These are phyloP conservation scores for Casaregolazyma suthepensis DNA, from an alignment of 1,139 yeast species.

Conservation along the genomic window DNA sequence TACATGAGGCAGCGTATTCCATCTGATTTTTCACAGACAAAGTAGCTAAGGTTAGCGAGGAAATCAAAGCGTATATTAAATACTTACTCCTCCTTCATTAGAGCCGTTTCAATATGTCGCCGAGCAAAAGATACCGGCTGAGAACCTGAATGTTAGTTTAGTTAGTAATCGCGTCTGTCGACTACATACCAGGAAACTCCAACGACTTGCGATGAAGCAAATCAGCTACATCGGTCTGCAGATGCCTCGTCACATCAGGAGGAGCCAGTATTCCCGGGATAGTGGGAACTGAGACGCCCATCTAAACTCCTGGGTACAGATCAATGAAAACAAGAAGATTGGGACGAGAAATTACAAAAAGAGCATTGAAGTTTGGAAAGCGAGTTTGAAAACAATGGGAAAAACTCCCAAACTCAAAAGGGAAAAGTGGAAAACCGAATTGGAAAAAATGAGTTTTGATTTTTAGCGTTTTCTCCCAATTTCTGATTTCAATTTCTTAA, in stretches of 20 bases:
- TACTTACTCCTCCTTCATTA: conserved; percentile 48
- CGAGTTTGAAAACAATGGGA: too few species aligned
- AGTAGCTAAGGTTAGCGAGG: conserved; percentile 40
- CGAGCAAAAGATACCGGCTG: conserved; percentile 92
- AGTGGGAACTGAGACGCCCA: conserved; percentile 48
- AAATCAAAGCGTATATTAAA: not conserved
- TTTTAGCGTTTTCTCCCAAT: too few species aligned
- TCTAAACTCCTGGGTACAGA: not conserved
- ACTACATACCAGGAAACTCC: conserved; percentile 13
- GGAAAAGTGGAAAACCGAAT: too few species aligned
- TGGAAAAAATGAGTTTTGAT: too few species aligned
- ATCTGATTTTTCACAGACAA: conserved; percentile 94
- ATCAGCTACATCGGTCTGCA: conserved; percentile 64
- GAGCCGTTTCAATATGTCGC: conserved; percentile 57
- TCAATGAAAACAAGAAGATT: not conserved
- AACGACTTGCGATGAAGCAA: conserved; percentile 43
- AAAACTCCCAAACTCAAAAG: not conserved
- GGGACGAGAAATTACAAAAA: not conserved
- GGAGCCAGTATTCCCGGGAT: conserved; percentile 81
- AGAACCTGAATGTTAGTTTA: conserved; percentile 63
- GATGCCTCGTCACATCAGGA: conserved; percentile 59
- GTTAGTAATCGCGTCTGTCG: not conserved
- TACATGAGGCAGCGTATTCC: conserved; percentile 82
- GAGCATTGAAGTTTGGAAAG: not conserved
- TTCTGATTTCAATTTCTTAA: too few species aligned